Conservation (phyloP, 176 grass and related monocot species). For the Rhynchospora tenuis region DNA sequence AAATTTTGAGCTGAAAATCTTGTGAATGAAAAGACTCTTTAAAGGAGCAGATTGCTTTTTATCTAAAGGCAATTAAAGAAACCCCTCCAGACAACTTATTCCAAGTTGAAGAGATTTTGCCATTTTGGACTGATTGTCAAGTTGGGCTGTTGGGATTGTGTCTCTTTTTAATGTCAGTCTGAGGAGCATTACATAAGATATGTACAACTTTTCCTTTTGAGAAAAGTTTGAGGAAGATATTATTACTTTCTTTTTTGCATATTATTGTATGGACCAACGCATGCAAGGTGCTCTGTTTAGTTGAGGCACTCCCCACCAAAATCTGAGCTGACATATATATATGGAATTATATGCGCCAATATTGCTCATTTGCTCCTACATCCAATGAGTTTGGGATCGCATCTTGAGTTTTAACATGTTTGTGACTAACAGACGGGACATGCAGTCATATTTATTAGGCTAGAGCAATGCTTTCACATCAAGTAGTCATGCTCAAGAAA, state of each 20-base stretch:
- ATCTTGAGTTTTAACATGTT: constrained; percentile 11
- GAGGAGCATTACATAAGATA: constrained; percentile 14
- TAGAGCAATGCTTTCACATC: constrained; percentile 3
- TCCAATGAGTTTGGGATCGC: constrained; percentile 2
- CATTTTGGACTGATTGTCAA: constrained; percentile 15
- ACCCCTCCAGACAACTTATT: neutral
- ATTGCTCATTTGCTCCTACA: neutral
- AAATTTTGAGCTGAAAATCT: neutral
- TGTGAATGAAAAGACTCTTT: constrained; percentile 10
- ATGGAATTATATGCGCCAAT: neutral
- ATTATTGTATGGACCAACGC: constrained; percentile 5
- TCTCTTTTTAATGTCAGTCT: constrained; percentile 8
- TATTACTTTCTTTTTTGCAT: neutral
- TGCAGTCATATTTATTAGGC: neutral
- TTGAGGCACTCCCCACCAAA: neutral
- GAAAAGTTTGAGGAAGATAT: constrained; percentile 8
- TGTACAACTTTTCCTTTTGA: constrained; percentile 9
- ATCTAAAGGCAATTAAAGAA: neutral
- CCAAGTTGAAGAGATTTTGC: constrained; percentile 6
- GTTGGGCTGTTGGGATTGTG: constrained; percentile 16
- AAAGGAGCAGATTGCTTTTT: neutral
- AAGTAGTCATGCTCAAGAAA: neutral
- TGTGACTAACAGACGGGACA: neutral
- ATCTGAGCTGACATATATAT: neutral
- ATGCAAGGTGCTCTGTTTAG: constrained; percentile 8